phyloP scores from a whole-genome alignment of 2,329 filamentous ascomycete species.

The Fulvia fulva region DNA sequence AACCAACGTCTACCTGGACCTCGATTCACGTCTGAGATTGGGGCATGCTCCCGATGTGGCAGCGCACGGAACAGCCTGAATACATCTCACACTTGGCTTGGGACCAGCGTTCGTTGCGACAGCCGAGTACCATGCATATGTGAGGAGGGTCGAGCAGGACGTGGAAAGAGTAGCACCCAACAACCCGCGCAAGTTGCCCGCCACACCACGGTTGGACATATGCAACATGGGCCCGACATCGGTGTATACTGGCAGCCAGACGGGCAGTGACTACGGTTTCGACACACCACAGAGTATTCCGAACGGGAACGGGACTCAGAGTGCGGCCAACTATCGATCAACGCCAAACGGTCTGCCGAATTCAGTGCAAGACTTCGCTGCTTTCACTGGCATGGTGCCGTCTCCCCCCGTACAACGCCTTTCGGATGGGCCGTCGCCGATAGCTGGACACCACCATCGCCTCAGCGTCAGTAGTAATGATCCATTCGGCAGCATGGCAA shows the following conservation, averaged over 20 bases:
- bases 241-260: slow-evolving; percentile 26
- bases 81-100: background rate
- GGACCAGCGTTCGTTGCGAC: background rate
- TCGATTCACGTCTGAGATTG: background rate
- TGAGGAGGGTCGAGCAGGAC: background rate
- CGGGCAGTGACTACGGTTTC: slow-evolving; percentile 29
- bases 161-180: background rate
- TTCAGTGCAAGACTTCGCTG: slow-evolving; percentile 12
- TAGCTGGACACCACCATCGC: slow-evolving; percentile 23
- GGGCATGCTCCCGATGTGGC: background rate
- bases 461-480: slow-evolving; percentile 31
- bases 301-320: slow-evolving; percentile 10
- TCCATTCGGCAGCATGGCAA: slow-evolving; percentile 16
- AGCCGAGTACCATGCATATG: background rate
- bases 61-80: background rate
- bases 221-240: slow-evolving; percentile 22
- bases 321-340: slow-evolving; percentile 14
- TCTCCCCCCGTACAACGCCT: slow-evolving; percentile 14
- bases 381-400: slow-evolving; percentile 14
- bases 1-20: background rate
- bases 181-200: slow-evolving; percentile 1
- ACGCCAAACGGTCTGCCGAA: slow-evolving; percentile 8
- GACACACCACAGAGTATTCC: slow-evolving; percentile 24
- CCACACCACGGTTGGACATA: slow-evolving; percentile 17
- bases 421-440: slow-evolving; percentile 19